phyloP scores from a whole-genome alignment of 192 early-diverging fungal genomes.

The Kickxella alabastrina region DNA sequence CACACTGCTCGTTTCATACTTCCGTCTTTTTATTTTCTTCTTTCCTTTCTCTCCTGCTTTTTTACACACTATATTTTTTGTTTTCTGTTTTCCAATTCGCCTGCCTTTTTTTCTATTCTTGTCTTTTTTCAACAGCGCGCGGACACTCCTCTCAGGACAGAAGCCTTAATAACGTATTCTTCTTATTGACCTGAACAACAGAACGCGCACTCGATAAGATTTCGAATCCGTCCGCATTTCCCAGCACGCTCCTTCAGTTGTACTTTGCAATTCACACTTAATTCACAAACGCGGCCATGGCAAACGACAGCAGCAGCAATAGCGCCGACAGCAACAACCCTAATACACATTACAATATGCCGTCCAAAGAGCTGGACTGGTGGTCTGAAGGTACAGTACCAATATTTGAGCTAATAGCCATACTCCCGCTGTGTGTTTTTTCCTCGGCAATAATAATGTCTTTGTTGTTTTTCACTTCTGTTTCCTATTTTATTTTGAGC shows the following conservation, averaged over 20 bases:
- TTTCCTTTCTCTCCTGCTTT: not conserved
- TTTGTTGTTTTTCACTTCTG: not conserved
- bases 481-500: not conserved
- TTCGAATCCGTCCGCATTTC: too few species aligned
- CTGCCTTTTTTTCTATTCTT: constrained; percentile 2
- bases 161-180: too few species aligned
- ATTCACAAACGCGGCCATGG: not conserved
- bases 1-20: constrained; percentile 1
- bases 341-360: constrained; percentile 20
- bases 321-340: constrained; percentile 4
- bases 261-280: not conserved
- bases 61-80: constrained; percentile 11
- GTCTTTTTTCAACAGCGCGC: constrained; percentile 1
- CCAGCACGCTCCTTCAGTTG: too few species aligned
- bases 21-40: not conserved
- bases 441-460: not conserved
- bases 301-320: constrained; percentile 10
- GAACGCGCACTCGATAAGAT: too few species aligned
- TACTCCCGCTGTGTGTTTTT: not conserved
- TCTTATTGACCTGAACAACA: too few species aligned
- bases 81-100: constrained; percentile 1
- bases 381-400: constrained; percentile 51
- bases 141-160: too few species aligned
- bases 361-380: constrained; percentile 53
- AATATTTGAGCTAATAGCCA: not conserved